A percentile compares a stretch with the other conserved stretches of the same genome.
These are phyloP conservation scores for Alternaria triticina DNA, from an alignment of 2,329 filamentous ascomycete species.

Conservation along the genomic window DNA sequence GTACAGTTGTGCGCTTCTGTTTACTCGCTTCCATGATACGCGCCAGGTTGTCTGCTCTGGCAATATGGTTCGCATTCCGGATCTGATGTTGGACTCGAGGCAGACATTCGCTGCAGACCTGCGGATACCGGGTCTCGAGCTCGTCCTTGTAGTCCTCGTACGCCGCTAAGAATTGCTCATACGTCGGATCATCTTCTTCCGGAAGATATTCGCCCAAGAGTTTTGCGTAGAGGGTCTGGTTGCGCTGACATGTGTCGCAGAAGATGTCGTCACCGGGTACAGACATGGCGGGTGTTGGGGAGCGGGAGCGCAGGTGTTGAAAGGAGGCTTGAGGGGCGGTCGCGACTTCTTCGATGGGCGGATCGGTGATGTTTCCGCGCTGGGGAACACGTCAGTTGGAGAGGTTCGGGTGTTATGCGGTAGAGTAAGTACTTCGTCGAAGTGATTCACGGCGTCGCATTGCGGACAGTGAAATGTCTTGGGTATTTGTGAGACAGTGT, in stretches of 20 bases:
- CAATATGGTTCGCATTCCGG: constrained; percentile 75
- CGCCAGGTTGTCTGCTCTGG: constrained; percentile 80
- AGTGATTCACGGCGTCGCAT: constrained; percentile 87
- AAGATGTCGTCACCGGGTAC: constrained; percentile 55
- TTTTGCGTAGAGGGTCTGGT: constrained; percentile 81
- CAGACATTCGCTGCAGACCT: constrained; percentile 83
- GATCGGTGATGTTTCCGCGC: constrained; percentile 90
- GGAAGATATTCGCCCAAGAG: constrained; percentile 82
- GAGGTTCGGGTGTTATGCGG: background rate
- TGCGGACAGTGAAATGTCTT: constrained; percentile 51
- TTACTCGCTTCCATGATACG: constrained; percentile 71
- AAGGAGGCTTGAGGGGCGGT: constrained; percentile 24
- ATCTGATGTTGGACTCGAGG: constrained; percentile 74
- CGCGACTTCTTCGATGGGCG: constrained; percentile 64
- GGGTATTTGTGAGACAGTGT: constrained; percentile 28
- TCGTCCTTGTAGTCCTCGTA: constrained; percentile 73
- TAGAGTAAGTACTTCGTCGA: constrained; percentile 72
- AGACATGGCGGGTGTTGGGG: constrained; percentile 33
- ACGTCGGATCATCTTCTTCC: constrained; percentile 68
- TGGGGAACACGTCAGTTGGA: constrained; percentile 48
- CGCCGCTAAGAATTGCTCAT: constrained; percentile 69
- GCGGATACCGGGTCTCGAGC: constrained; percentile 84
- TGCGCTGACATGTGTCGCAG: constrained; percentile 83
- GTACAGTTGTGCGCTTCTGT: constrained; percentile 26
- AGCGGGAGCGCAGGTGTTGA: constrained; percentile 34